phyloP scores from a whole-genome alignment of 768 basidiomycete genomes.

The Amanita subjunquillea region DNA sequence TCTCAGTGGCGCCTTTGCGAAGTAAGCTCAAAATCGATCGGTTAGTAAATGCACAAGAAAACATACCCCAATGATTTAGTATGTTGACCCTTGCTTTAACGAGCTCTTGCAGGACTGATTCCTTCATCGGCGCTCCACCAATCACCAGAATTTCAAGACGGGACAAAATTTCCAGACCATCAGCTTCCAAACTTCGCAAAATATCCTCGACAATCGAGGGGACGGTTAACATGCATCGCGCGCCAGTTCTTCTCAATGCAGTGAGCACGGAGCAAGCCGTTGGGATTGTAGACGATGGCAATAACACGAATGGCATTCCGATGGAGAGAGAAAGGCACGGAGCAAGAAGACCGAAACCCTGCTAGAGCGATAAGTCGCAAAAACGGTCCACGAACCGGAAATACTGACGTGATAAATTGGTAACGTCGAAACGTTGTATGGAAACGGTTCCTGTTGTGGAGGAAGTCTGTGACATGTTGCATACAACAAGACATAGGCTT shows the following conservation, averaged over 20 bases:
- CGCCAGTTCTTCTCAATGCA: slow-evolving; percentile 16
- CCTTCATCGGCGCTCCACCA: slow-evolving; percentile 31
- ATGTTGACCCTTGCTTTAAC: slow-evolving; percentile 21
- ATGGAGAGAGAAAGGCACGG: slow-evolving; percentile 23
- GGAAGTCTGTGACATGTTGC: slow-evolving; percentile 25
- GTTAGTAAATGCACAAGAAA: neutral
- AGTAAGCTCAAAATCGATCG: neutral
- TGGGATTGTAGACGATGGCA: slow-evolving; percentile 23
- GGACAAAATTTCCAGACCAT: slow-evolving; percentile 20
- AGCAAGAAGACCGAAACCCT: slow-evolving; percentile 29
- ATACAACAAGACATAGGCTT: slow-evolving; percentile 22
- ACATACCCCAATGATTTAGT: slow-evolving; percentile 30
- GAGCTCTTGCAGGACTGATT: slow-evolving; percentile 19
- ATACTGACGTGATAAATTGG: slow-evolving; percentile 27
- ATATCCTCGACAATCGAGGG: slow-evolving; percentile 31
- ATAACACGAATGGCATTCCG: slow-evolving; percentile 27
- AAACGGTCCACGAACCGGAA: neutral
- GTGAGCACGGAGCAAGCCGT: slow-evolving; percentile 20
- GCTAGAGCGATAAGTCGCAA: neutral
- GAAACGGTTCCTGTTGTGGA: slow-evolving; percentile 17
- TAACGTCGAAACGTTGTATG: slow-evolving; percentile 24
- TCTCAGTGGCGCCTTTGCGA: slow-evolving; percentile 22
- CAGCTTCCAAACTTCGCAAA: slow-evolving; percentile 12
- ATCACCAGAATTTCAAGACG: slow-evolving; percentile 23
- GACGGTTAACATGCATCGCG: slow-evolving; percentile 24